Evolutionary conservation across 1,284 basidiomycete genomes (phyloP).

Genomic region (Ustilago bromivora): DNA sequence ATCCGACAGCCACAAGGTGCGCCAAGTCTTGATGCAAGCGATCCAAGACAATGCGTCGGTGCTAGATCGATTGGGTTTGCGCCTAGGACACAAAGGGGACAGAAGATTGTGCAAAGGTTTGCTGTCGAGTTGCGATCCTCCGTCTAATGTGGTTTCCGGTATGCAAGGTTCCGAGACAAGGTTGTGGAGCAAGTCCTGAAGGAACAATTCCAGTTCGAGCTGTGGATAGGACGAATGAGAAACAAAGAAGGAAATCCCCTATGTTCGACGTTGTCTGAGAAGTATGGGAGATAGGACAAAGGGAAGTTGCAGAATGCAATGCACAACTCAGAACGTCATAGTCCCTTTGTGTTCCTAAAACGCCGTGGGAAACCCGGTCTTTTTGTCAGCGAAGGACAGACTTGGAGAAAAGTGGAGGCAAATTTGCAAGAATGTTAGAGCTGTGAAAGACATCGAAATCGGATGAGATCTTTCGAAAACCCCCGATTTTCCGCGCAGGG

Average conservation of each 20-base stretch:
- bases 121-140: no score
- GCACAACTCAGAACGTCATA: not conserved
- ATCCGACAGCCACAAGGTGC: not conserved
- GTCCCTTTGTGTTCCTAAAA: not conserved
- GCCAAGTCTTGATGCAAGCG: not conserved
- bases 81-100: not conserved
- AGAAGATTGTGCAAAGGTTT: no score
- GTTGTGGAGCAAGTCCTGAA: not conserved
- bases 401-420: not conserved
- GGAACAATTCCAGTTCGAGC: not conserved
- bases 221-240: not conserved
- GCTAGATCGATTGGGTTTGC: not conserved
- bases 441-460: not conserved
- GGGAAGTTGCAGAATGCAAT: not conserved
- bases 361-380: not conserved
- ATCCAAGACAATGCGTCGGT: not conserved
- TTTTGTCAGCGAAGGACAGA: not conserved
- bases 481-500: not conserved
- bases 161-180: not conserved
- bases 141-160: not conserved
- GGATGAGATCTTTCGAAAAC: not conserved
- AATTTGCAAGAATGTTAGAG: slow-evolving; percentile 1
- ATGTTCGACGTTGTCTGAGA: not conserved
- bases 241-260: slow-evolving; percentile 5
- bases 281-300: not conserved